These are phyloP conservation scores for Penicillium cosmopolitanum DNA, from an alignment of 495 filamentous ascomycete genomes.

Conservation along the genomic window DNA sequence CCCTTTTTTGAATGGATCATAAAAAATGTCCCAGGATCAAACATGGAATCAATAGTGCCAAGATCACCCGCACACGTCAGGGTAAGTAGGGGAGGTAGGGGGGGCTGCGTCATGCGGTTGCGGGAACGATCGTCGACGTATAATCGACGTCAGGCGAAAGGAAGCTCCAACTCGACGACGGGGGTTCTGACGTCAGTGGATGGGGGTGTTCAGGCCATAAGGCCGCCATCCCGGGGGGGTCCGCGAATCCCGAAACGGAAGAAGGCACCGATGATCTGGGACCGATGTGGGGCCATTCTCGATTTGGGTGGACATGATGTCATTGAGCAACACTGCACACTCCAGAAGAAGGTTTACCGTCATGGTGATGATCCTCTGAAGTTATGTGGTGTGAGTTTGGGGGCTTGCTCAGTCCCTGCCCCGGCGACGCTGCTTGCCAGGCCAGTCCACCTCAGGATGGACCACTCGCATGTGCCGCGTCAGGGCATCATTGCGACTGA, in stretches of 20 bases:
- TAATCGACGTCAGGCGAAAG: conserved; percentile 23
- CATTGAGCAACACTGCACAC: conserved; percentile 11
- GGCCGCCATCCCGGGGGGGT: conserved; percentile 12
- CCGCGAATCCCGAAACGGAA: conserved; percentile 21
- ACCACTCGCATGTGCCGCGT: conserved; percentile 92
- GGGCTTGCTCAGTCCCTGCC: conserved; percentile 38
- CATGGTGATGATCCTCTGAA: conserved; percentile 32
- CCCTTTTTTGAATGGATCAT: conserved; percentile 3
- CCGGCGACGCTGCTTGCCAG: conserved; percentile 61
- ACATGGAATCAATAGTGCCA: conserved; percentile 19
- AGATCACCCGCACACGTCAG: conserved; percentile 26
- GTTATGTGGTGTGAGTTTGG: conserved; percentile 4
- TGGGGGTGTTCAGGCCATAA: conserved; percentile 20
- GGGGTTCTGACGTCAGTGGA: conserved; percentile 24
- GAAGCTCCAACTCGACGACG: background rate
- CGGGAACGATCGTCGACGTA: conserved; percentile 26
- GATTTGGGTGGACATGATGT: conserved; percentile 21
- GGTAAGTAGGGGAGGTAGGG: conserved; percentile 14
- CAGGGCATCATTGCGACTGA: conserved; percentile 88
- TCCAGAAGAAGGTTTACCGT: conserved; percentile 17
- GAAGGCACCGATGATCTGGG: conserved; percentile 22
- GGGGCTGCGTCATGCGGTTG: conserved; percentile 22
- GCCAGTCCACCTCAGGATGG: conserved; percentile 82
- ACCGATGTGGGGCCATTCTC: conserved; percentile 11
- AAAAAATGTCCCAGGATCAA: conserved; percentile 16